Evolutionary conservation across 108 stramenopile genomes (phyloP).

Genomic region (Conticribra guillardii): DNA sequence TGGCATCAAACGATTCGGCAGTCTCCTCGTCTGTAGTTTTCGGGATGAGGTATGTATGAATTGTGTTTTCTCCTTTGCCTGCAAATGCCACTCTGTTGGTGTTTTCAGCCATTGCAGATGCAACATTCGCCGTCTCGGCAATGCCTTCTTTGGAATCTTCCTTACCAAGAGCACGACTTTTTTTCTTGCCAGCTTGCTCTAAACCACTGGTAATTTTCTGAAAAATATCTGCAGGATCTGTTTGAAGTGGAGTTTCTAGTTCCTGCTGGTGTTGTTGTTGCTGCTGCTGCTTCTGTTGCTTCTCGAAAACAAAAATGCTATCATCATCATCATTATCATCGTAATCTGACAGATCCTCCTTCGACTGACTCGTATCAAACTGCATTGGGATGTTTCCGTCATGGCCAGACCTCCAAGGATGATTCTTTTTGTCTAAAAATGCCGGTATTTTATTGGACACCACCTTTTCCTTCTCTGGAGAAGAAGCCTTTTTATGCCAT

Average conservation of each 20-base stretch:
- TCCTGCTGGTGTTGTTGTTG: background rate
- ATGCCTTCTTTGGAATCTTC: constrained; percentile 10
- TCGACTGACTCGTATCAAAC: background rate
- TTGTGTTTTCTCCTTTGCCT: constrained; percentile 28
- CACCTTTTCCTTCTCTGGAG: too few relatives aligned
- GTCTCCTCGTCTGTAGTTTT: background rate
- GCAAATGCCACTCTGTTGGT: constrained; percentile 27
- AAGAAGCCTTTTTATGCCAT: constrained; percentile 7
- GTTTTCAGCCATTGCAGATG: background rate
- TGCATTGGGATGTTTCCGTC: background rate
- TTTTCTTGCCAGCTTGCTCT: constrained; percentile 35
- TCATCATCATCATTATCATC: constrained; percentile 26
- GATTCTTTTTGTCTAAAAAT: constrained; percentile 17
- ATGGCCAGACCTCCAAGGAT: constrained; percentile 17
- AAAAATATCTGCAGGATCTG: constrained; percentile 38
- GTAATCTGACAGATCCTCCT: constrained; percentile 5
- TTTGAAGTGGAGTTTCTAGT: background rate
- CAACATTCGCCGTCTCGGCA: constrained; percentile 1
- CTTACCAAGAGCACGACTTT: constrained; percentile 14
- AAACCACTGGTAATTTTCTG: constrained; percentile 33
- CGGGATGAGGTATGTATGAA: constrained; percentile 33
- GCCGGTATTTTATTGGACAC: too few relatives aligned
- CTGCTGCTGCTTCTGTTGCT: background rate
- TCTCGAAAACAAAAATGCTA: constrained; percentile 31
- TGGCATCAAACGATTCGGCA: background rate